These are phyloP conservation scores for Cyberlindnera subsufficiens DNA, from an alignment of 805 yeast genomes.

Conservation along the genomic window DNA sequence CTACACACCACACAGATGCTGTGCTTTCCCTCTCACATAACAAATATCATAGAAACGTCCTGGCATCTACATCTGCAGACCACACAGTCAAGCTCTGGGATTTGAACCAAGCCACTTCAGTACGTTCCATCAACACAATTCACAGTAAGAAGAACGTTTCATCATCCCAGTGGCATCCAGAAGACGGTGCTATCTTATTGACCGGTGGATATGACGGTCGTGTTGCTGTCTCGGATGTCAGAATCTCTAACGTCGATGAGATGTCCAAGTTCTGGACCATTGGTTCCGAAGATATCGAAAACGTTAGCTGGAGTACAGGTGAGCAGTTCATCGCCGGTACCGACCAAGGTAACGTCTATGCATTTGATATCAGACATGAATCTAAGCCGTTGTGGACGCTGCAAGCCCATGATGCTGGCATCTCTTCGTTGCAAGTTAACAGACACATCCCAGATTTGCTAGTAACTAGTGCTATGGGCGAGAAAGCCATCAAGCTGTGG, in stretches of 20 bases:
- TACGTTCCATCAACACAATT: constrained; percentile 62
- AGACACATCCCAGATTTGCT: constrained; percentile 62
- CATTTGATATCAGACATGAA: constrained; percentile 74
- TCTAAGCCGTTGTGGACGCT: constrained; percentile 83
- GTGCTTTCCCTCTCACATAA: constrained; percentile 84
- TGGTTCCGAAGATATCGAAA: constrained; percentile 79
- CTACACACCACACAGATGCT: constrained; percentile 89
- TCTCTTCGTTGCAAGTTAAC: constrained; percentile 75
- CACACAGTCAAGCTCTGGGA: constrained; percentile 96
- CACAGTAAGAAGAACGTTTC: constrained; percentile 83
- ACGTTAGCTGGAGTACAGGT: constrained; percentile 63
- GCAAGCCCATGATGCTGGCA: constrained; percentile 95
- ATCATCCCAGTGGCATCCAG: constrained; percentile 78
- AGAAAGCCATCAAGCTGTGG: constrained; percentile 84
- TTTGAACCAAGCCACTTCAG: constrained; percentile 66
- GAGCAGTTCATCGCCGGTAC: constrained; percentile 77
- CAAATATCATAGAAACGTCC: constrained; percentile 69
- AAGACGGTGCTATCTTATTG: constrained; percentile 61
- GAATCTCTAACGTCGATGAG: constrained; percentile 55
- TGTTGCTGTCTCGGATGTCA: constrained; percentile 77
- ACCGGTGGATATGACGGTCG: constrained; percentile 94
- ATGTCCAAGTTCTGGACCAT: constrained; percentile 64
- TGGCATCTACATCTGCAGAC: constrained; percentile 95
- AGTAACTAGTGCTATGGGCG: constrained; percentile 88
- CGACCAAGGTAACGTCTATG: constrained; percentile 83